Percentiles rank a stretch among this genome's conserved stretches.
Conservation (phyloP, 2,329 filamentous ascomycete species). For the Myriosclerotinia duriaeana region DNA sequence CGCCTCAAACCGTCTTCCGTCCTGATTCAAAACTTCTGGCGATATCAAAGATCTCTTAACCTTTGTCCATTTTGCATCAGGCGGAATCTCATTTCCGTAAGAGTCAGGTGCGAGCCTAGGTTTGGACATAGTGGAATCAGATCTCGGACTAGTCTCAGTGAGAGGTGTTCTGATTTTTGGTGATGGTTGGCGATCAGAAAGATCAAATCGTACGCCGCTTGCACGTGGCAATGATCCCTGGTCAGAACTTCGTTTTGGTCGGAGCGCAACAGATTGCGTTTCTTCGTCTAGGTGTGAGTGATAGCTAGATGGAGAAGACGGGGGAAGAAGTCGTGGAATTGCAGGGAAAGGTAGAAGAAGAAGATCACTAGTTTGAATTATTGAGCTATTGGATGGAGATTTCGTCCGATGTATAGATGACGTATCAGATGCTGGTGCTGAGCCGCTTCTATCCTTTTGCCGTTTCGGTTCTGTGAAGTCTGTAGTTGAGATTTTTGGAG, state of each 20-base stretch:
- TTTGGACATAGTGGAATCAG: neutral
- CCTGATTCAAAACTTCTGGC: conserved; percentile 56
- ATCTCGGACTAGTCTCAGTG: conserved; percentile 24
- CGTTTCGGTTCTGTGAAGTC: neutral
- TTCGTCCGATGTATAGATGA: conserved; percentile 3
- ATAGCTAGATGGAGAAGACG: conserved; percentile 4
- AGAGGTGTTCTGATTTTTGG: conserved; percentile 19
- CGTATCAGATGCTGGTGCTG: conserved; percentile 9
- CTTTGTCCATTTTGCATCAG: conserved; percentile 60
- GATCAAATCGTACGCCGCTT: conserved; percentile 29
- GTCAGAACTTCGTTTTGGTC: conserved; percentile 27
- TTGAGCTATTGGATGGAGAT: conserved; percentile 18
- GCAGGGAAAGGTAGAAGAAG: neutral
- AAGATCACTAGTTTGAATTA: conserved; percentile 23
- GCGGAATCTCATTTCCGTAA: conserved; percentile 55
- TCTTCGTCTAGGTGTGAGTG: conserved; percentile 23
- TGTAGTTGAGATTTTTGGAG: neutral
- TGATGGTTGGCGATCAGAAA: conserved; percentile 18
- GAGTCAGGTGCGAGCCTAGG: conserved; percentile 54
- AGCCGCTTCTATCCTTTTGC: neutral
- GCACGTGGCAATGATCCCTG: conserved; percentile 25
- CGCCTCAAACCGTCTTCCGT: conserved; percentile 60
- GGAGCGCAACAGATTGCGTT: conserved; percentile 28
- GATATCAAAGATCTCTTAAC: conserved; percentile 57
- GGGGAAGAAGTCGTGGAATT: conserved; percentile 9